A percentile compares a stretch with the other conserved stretches of the same genome.
Evolutionary conservation across 1,284 basidiomycete genomes (phyloP).

Genomic region (Austroboletus rostrupii): DNA sequence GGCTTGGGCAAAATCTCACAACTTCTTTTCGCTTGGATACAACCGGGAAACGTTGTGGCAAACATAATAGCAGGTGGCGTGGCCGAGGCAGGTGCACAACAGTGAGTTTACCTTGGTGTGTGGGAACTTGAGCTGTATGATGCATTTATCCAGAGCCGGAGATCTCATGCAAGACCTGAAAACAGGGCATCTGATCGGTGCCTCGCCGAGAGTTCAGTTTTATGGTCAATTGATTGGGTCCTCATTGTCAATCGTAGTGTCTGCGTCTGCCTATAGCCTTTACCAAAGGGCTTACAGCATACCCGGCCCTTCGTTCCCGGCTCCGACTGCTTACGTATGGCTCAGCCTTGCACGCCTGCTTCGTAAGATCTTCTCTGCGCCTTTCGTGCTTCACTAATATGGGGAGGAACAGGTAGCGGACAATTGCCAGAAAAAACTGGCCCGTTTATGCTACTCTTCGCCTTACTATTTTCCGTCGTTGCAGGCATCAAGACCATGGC

Average conservation of each 20-base stretch:
- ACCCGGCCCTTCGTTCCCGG: constrained; percentile 88
- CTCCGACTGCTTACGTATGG: constrained; percentile 92
- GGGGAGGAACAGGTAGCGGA: constrained; percentile 59
- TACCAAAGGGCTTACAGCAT: constrained; percentile 86
- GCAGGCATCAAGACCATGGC: constrained; percentile 68
- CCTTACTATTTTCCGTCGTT: constrained; percentile 62
- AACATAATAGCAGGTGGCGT: constrained; percentile 97
- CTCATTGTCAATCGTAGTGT: constrained; percentile 82
- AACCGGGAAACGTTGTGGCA: constrained; percentile 91
- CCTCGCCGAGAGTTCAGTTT: constrained; percentile 85
- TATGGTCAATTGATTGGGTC: constrained; percentile 88
- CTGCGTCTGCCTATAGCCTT: constrained; percentile 82
- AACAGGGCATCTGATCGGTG: constrained; percentile 86
- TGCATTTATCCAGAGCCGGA: constrained; percentile 61
- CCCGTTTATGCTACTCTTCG: constrained; percentile 81
- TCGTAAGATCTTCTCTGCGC: constrained; percentile 43
- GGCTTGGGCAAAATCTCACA: constrained; percentile 95
- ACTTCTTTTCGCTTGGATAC: constrained; percentile 89
- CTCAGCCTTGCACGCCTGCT: constrained; percentile 87
- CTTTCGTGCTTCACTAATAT: constrained; percentile 2
- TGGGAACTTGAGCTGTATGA: neutral
- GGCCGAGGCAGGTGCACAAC: constrained; percentile 93
- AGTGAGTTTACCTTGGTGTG: constrained; percentile 47
- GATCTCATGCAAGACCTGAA: constrained; percentile 99
- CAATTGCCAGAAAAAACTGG: constrained; percentile 74